phyloP scores from a whole-genome alignment of 2,329 filamentous ascomycete genomes.

The Mycosphaerella sp. region DNA sequence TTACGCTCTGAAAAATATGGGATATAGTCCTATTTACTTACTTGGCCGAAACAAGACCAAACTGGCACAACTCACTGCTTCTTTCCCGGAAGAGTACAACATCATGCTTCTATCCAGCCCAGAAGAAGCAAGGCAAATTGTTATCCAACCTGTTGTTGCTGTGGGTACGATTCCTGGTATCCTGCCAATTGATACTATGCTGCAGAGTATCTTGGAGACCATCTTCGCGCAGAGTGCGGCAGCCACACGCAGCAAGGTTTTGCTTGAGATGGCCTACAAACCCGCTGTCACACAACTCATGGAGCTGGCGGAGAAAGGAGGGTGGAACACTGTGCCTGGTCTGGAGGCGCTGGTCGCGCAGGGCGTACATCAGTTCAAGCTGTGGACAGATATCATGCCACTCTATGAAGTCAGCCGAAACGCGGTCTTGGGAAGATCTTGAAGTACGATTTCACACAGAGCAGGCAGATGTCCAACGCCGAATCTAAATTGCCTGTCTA shows the following conservation, averaged over 20 bases:
- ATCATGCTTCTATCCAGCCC: slow-evolving; percentile 57
- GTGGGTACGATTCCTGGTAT: slow-evolving; percentile 91
- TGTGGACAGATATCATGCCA: slow-evolving; percentile 77
- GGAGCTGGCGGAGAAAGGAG: slow-evolving; percentile 67
- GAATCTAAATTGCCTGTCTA: too few species aligned
- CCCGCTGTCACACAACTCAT: slow-evolving; percentile 78
- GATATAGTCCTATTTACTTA: slow-evolving; percentile 79
- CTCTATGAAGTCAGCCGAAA: slow-evolving; percentile 64
- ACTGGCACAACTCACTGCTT: slow-evolving; percentile 58
- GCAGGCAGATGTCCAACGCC: too few species aligned
- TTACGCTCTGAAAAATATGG: slow-evolving; percentile 77
- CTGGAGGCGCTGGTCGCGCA: slow-evolving; percentile 86
- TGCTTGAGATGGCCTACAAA: slow-evolving; percentile 97
- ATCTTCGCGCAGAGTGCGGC: slow-evolving; percentile 47
- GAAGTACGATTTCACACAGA: neutral
- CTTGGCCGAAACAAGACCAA: slow-evolving; percentile 70
- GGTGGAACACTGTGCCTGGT: slow-evolving; percentile 80
- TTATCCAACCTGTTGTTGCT: slow-evolving; percentile 59
- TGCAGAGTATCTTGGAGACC: slow-evolving; percentile 58
- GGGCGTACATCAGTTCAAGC: slow-evolving; percentile 66
- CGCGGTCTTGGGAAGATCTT: slow-evolving; percentile 31
- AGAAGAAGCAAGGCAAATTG: slow-evolving; percentile 46
- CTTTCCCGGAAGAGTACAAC: slow-evolving; percentile 69
- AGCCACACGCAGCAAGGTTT: slow-evolving; percentile 49
- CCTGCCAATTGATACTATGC: slow-evolving; percentile 65